Conservation (phyloP, 2,329 filamentous ascomycete species). For the Colletotrichum tanaceti region DNA sequence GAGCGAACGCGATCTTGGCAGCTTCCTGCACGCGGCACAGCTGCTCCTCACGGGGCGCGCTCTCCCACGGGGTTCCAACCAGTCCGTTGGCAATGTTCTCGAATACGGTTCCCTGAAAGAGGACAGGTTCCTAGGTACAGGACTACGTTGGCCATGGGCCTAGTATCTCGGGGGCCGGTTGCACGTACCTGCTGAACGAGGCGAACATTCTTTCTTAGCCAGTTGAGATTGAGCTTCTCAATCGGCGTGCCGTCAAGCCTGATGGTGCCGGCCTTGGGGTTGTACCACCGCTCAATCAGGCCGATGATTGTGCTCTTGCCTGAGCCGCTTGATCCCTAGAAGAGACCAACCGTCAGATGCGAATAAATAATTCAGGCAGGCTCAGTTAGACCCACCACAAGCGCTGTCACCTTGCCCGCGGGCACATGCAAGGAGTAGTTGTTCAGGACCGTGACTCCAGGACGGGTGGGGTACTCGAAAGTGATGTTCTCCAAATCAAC, state of each 20-base stretch:
- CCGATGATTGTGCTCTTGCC: conserved; percentile 56
- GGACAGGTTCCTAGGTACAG: conserved; percentile 49
- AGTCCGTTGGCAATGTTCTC: conserved; percentile 64
- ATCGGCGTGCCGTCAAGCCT: conserved; percentile 52
- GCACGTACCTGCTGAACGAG: conserved; percentile 50
- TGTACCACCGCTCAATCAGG: conserved; percentile 55
- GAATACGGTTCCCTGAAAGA: conserved; percentile 57
- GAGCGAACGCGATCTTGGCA: conserved; percentile 57
- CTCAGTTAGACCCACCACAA: conserved; percentile 48
- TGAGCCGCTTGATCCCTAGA: conserved; percentile 47
- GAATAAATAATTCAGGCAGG: too few species aligned
- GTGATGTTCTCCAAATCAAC: conserved; percentile 56
- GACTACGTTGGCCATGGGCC: neutral
- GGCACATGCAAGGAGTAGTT: conserved; percentile 57
- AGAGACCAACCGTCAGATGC: neutral
- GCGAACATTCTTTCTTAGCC: conserved; percentile 53
- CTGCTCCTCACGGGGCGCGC: conserved; percentile 49
- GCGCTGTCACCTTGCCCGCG: conserved; percentile 58
- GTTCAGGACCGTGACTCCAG: conserved; percentile 55
- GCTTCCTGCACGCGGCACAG: conserved; percentile 55
- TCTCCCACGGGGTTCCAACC: conserved; percentile 46
- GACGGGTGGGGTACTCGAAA: conserved; percentile 59
- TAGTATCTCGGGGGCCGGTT: neutral
- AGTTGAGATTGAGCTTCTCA: conserved; percentile 52
- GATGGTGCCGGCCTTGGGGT: conserved; percentile 49